Base-by-base conservation (phyloP, 352 stramenopile species). In the Pythium plurisporium region DNA sequence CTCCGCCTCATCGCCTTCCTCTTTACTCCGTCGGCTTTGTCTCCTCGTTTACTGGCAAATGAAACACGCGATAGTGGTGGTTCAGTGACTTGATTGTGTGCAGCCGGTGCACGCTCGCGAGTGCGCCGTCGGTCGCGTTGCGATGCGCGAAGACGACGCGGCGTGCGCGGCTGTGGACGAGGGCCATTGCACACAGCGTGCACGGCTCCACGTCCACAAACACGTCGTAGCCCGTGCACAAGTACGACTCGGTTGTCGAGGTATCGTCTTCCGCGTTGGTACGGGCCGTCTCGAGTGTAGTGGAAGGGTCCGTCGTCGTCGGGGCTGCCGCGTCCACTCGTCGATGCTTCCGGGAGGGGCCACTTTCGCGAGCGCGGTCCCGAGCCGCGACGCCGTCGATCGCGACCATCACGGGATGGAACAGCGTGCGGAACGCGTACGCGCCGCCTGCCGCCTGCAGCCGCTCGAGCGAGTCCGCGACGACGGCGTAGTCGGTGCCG, bases 201-300 rank as follows among this genome's bases (percentile, higher is more conserved):
- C 87, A 96, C 37, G 89, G 89, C 66, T 96, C 89, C 23, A 67
- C 53, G 49, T 94, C 86, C 20, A 95, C 19, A 47, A 91, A 96
- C 36, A 95, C 66, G 37, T 96, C 89, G 59, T 95, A 91, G 30
- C 85, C 86, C 5, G 87, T 96, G 59, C 87, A 96, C 50, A 96
- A 59, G 52, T 96, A 96, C 31, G 86, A 89, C 53, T 87, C 67
- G 7, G 38, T 56, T 12, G 43, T 33, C 19, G 27, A 8, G 17
- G 30, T 38, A 5, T 44, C 26, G 23, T 42, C 41, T n/a, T n/a
- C n/a, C n/a, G n/a, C n/a, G n/a, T n/a, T n/a, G n/a, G n/a, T n/a
- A n/a, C n/a, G n/a, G n/a, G n/a, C n/a, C n/a, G n/a, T n/a, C n/a
- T n/a, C n/a, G n/a, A n/a, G n/a, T n/a, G n/a, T n/a, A n/a, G n/a